Base-by-base conservation (phyloP, 31 red algal species). In the Odonthalia washingtoniensis region DNA sequence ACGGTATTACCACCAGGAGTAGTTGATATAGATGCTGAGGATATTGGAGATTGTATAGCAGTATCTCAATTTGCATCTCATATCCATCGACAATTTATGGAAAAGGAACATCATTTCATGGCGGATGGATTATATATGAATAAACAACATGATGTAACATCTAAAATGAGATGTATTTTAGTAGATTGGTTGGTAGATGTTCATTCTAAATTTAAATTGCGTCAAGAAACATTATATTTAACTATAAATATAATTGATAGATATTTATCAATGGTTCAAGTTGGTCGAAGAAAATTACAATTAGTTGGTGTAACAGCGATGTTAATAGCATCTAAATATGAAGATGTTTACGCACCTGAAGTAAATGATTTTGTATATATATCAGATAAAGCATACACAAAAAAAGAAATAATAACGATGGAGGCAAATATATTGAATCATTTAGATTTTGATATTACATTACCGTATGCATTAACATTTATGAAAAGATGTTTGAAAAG, bases 111-210 rank as follows among this genome's bases (percentile, higher is more conserved):
- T 32, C 45, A 87, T 12, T 96, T 91, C 65, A 95, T 98, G 94
- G 86, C 96, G 1, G 85, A 91, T 46, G 62, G 90, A 0, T 74
- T 72, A 14, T 98, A 98, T 84, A 98, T 98, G 96, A 43, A 83
- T 37, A 60, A 70, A 21, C 96, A 98, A 72, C 46, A 62, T 1
- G 96, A 98, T 72, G 88, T n/a, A n/a, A n/a, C n/a, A n/a, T n/a
- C n/a, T n/a, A n/a, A n/a, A n/a, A n/a, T n/a, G n/a, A n/a, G n/a
- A 96, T 32, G 96, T 34, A 98, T 98, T 60, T 86, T 98, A 5
- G 81, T 98, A 21, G 96, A 98, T 45, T 98, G 96, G 96, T 87
- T 98, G 38, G 94, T 98, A 5, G 96, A 98, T 46, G 96, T 98
- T 69, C 94, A 96, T 45, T 84, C 70, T 28, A 91, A 92, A 70